Conservation (phyloP, 495 filamentous ascomycete species). For the Astrocystis sublimbata region DNA sequence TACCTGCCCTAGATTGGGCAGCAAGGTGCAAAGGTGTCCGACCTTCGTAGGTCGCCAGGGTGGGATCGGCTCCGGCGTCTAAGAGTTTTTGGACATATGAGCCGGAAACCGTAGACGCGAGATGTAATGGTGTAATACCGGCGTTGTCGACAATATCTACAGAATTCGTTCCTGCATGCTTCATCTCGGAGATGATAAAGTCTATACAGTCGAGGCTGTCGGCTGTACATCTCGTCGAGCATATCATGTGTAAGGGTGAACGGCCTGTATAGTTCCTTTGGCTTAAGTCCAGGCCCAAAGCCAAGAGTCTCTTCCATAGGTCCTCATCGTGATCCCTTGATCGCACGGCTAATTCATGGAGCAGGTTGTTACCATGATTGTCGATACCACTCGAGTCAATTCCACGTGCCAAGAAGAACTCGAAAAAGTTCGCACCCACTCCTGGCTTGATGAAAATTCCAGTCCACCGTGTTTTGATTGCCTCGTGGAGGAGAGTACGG, state of each 20-base stretch:
- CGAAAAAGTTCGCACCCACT: neutral
- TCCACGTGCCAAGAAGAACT: slow-evolving; percentile 8
- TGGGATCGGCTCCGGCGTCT: no score
- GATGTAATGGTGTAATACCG: no score
- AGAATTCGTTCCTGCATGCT: no score
- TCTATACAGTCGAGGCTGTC: no score
- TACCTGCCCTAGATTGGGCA: no score
- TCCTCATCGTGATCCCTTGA: neutral
- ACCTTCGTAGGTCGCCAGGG: no score
- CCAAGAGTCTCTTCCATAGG: neutral
- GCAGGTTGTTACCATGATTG: slow-evolving; percentile 19
- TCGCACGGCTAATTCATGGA: slow-evolving; percentile 3
- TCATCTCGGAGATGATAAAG: no score
- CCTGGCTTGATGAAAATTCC: neutral
- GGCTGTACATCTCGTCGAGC: neutral
- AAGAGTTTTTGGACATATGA: no score
- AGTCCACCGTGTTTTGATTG: slow-evolving; percentile 3
- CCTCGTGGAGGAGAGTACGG: slow-evolving; percentile 18
- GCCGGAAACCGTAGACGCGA: no score
- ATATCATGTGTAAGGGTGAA: slow-evolving; percentile 4
- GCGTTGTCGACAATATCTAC: no score
- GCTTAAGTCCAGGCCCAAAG: neutral
- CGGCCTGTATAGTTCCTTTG: neutral
- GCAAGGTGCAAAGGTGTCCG: no score
- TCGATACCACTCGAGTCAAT: slow-evolving; percentile 18